phyloP scores from a whole-genome alignment of 2,329 filamentous ascomycete species.

The Penicillium paneum region DNA sequence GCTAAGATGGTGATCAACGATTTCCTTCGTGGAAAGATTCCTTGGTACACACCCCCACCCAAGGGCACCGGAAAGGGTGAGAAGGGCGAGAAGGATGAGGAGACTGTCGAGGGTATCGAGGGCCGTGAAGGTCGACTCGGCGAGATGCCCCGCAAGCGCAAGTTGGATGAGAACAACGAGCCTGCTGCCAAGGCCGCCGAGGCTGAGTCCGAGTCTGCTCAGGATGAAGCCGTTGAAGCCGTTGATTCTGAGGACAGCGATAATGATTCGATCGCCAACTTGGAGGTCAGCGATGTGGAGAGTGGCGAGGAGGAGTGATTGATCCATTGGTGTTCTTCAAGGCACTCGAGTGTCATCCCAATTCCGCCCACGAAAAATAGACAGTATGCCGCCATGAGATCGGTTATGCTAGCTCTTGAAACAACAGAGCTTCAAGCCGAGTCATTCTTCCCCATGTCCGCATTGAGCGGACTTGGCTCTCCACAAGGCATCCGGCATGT shows the following conservation, averaged over 20 bases:
- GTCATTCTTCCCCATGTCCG: neutral
- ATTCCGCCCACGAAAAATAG: neutral
- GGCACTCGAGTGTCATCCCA: constrained; percentile 6
- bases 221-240: constrained; percentile 39
- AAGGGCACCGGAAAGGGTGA: constrained; percentile 51
- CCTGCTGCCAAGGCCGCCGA: constrained; percentile 29
- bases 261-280: constrained; percentile 43
- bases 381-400: neutral
- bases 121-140: constrained; percentile 75
- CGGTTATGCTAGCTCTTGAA: constrained; percentile 3
- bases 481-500: neutral
- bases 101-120: constrained; percentile 49
- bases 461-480: neutral
- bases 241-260: constrained; percentile 44
- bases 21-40: constrained; percentile 90
- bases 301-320: constrained; percentile 42
- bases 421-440: constrained; percentile 5
- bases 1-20: constrained; percentile 97
- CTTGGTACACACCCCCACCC: constrained; percentile 89
- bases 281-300: constrained; percentile 43
- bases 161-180: constrained; percentile 57
- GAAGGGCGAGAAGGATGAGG: constrained; percentile 47
- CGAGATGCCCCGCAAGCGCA: constrained; percentile 77
- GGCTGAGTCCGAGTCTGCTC: constrained; percentile 27
- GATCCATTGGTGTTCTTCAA: neutral